A percentile compares a stretch with the other conserved stretches of the same genome.
These are phyloP conservation scores for Coelastrella sp. DNA, from an alignment of 139 green algal species.

Conservation along the genomic window DNA sequence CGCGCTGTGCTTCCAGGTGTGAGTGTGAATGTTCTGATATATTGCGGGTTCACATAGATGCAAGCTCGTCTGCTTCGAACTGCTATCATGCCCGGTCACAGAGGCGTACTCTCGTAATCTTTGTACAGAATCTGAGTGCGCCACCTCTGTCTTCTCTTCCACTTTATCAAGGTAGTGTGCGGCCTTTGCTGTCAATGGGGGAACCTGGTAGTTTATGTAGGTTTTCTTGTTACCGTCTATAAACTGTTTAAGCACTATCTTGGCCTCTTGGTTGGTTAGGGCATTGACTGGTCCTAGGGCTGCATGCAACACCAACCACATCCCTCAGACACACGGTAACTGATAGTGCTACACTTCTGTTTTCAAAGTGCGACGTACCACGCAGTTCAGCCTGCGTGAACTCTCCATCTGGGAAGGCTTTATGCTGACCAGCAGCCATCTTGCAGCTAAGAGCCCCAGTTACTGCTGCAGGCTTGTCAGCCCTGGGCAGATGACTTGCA, in stretches of 20 bases:
- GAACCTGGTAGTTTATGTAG: conserved; percentile 44
- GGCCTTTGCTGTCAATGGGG: conserved; percentile 52
- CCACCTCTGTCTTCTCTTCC: conserved; percentile 44
- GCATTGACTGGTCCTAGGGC: conserved; percentile 38
- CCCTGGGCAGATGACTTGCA: no score
- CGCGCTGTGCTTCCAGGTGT: no score
- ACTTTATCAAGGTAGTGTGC: conserved; percentile 57
- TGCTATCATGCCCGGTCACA: no score
- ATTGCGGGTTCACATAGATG: no score
- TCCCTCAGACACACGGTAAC: neutral
- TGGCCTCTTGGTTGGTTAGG: conserved; percentile 56
- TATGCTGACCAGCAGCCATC: neutral
- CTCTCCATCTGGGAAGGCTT: conserved; percentile 37
- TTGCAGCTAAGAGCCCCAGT: neutral
- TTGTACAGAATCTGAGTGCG: conserved; percentile 54
- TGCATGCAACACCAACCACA: neutral
- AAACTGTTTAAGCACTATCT: conserved; percentile 53
- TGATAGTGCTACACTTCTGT: no score
- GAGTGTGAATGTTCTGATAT: no score
- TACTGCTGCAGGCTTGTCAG: neutral
- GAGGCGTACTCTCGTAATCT: conserved; percentile 58
- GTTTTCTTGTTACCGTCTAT: neutral
- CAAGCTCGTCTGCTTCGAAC: no score
- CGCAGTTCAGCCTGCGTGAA: conserved; percentile 27
- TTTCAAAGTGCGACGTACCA: no score